Conservation (phyloP, 106 monocot genomes). For the Alisma plantagoaquatica region DNA sequence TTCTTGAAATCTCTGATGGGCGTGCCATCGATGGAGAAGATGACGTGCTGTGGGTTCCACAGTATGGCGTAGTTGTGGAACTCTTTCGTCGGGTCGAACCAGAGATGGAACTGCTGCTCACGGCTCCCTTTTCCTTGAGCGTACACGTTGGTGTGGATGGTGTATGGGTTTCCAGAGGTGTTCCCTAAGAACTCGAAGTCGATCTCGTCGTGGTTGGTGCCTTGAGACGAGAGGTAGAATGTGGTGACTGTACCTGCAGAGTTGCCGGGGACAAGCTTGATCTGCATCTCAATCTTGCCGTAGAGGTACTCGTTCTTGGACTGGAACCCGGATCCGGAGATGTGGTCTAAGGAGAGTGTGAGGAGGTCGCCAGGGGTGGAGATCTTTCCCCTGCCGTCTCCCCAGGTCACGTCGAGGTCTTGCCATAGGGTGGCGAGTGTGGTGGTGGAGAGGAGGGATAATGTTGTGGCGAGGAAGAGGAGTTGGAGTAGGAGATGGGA, state of each 20-base stretch:
- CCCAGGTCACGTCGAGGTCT: constrained; percentile 9
- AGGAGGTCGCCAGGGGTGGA: constrained; percentile 3
- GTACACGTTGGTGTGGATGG: constrained; percentile 22
- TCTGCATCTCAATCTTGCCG: constrained; percentile 12
- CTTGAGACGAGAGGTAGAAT: constrained; percentile 17
- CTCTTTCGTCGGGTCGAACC: constrained; percentile 24
- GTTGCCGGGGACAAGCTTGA: constrained; percentile 13
- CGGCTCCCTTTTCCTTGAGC: constrained; percentile 15
- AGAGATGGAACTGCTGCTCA: constrained; percentile 24
- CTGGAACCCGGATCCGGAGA: constrained; percentile 9
- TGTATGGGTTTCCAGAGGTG: constrained; percentile 16
- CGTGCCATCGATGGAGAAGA: constrained; percentile 13
- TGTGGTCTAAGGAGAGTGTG: constrained; percentile 10
- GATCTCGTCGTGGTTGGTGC: constrained; percentile 14
- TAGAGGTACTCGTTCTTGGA: constrained; percentile 17
- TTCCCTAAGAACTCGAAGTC: constrained; percentile 23
- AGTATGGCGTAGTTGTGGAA: constrained; percentile 22
- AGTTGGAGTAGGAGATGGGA: too few relatives aligned
- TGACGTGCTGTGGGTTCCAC: constrained; percentile 18
- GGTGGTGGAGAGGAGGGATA: too few relatives aligned
- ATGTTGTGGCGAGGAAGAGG: too few relatives aligned
- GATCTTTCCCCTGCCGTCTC: constrained; percentile 12
- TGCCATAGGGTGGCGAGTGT: too few relatives aligned
- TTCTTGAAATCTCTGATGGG: constrained; percentile 18
- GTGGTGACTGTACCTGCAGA: constrained; percentile 15